A percentile compares a stretch with the other conserved stretches of the same genome.
phyloP scores from a whole-genome alignment of 1,139 yeast genomes.

The Blastobotrys aristatus region DNA sequence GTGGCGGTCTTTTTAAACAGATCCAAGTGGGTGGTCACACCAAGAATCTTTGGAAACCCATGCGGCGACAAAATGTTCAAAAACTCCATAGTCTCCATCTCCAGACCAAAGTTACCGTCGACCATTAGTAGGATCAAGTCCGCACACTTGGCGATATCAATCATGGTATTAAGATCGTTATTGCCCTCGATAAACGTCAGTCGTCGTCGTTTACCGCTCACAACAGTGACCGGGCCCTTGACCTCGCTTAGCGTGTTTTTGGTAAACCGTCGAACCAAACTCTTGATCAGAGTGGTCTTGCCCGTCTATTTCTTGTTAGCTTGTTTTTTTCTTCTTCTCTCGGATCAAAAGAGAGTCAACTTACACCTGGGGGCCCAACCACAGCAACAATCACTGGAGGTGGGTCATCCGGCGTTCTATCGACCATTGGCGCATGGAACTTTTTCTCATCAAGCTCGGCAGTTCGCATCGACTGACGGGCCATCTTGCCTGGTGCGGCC shows the following conservation, averaged over 20 bases:
- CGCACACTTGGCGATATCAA: slow-evolving; percentile 92
- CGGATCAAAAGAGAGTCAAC: slow-evolving; percentile 16
- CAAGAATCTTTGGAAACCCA: slow-evolving; percentile 97
- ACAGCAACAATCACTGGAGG: slow-evolving; percentile 96
- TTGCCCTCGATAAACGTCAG: slow-evolving; percentile 89
- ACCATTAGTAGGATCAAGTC: slow-evolving; percentile 84
- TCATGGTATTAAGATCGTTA: slow-evolving; percentile 91
- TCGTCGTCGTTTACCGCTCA: slow-evolving; percentile 90
- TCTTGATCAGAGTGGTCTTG: slow-evolving; percentile 86
- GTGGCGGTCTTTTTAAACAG: slow-evolving; percentile 87
- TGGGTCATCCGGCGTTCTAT: slow-evolving; percentile 96
- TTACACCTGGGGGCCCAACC: slow-evolving; percentile 90
- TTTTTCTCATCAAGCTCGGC: slow-evolving; percentile 78
- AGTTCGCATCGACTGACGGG: slow-evolving; percentile 76
- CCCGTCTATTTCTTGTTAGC: slow-evolving; percentile 51
- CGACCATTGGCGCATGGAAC: slow-evolving; percentile 96
- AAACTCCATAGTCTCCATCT: slow-evolving; percentile 99
- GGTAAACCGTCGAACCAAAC: slow-evolving; percentile 82
- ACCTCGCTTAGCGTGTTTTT: slow-evolving; percentile 81
- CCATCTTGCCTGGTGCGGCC: slow-evolving; percentile 83
- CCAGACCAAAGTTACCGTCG: slow-evolving; percentile 97
- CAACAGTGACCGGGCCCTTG: slow-evolving; percentile 97
- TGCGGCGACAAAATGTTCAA: slow-evolving; percentile 94
- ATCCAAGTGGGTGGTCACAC: slow-evolving; percentile 94
- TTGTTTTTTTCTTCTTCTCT: slow-evolving; percentile 1